Evolutionary conservation across 2,329 filamentous ascomycete species (phyloP).

Genomic region (Alternaria sp.): DNA sequence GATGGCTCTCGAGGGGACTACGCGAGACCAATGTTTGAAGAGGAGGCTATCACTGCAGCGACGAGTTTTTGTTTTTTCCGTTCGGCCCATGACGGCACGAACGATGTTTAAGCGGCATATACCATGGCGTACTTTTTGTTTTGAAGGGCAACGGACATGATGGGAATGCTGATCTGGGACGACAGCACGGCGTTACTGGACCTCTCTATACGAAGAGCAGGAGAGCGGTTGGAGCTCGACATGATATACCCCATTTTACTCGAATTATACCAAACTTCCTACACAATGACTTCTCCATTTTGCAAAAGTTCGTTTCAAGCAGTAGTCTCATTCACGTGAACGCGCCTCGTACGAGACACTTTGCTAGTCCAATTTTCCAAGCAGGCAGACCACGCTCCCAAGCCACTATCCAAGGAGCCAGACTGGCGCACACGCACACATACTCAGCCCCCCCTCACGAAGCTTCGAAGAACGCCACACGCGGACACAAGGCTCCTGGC

Average conservation of each 20-base stretch:
- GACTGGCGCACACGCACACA: not conserved
- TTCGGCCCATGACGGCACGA: conserved; percentile 15
- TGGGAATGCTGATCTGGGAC: conserved; percentile 23
- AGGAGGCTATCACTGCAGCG: not conserved
- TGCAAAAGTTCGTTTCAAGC: not conserved
- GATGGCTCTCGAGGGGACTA: conserved; percentile 60
- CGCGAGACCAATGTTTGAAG: conserved; percentile 20
- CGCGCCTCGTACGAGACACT: not conserved
- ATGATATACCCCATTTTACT: conserved; percentile 34
- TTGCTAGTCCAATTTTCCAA: conserved; percentile 2
- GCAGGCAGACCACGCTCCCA: conserved; percentile 5
- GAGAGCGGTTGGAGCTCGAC: conserved; percentile 14
- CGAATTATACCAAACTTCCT: conserved; percentile 12
- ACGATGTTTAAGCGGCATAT: conserved; percentile 34
- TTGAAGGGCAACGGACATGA: conserved; percentile 13
- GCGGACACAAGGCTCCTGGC: not conserved
- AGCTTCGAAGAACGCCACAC: not conserved
- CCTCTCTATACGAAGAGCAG: conserved; percentile 1
- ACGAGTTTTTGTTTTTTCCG: conserved; percentile 10
- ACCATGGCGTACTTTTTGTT: conserved; percentile 26
- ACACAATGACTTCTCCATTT: not conserved
- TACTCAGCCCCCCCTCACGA: not conserved
- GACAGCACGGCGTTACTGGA: conserved; percentile 33
- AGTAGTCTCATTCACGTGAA: not conserved
- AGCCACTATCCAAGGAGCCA: conserved; percentile 7